Percentiles rank a stretch among this genome's conserved stretches.
phyloP scores from a whole-genome alignment of 306 rosid genomes.

The Quercus gilva region DNA sequence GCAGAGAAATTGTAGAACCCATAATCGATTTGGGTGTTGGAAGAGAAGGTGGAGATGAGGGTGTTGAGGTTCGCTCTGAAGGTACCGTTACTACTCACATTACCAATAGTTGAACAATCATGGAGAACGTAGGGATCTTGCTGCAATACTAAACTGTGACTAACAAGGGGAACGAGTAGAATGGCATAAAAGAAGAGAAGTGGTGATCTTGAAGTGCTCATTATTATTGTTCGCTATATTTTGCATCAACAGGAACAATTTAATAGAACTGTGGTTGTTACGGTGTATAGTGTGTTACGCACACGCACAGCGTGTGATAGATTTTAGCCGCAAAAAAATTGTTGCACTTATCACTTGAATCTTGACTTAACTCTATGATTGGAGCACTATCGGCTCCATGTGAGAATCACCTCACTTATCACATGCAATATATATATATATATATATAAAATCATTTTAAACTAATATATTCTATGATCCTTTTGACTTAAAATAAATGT shows the following conservation, averaged over 20 bases:
- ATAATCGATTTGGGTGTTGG: not conserved
- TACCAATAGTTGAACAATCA: constrained; percentile 15
- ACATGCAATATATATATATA: no score
- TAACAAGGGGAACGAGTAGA: not conserved
- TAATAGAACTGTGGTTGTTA: no score
- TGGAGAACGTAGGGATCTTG: not conserved
- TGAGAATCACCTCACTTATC: no score
- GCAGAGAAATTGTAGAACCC: constrained; percentile 17
- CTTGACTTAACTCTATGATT: no score
- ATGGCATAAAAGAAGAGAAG: constrained; percentile 3
- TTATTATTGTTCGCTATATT: not conserved
- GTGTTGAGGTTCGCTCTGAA: constrained; percentile 26
- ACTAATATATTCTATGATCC: no score
- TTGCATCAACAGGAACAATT: not conserved
- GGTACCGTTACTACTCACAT: constrained; percentile 44
- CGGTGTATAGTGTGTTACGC: no score
- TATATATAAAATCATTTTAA: no score
- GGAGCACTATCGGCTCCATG: no score
- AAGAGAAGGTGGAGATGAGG: constrained; percentile 26
- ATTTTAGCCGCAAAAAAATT: no score
- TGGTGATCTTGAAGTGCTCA: constrained; percentile 8
- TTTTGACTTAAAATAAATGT: no score
- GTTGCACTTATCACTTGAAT: no score
- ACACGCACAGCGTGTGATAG: no score
- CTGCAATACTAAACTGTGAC: constrained; percentile 18